Conservation (phyloP, 2,329 filamentous ascomycete species). For the Colletotrichum sp. region DNA sequence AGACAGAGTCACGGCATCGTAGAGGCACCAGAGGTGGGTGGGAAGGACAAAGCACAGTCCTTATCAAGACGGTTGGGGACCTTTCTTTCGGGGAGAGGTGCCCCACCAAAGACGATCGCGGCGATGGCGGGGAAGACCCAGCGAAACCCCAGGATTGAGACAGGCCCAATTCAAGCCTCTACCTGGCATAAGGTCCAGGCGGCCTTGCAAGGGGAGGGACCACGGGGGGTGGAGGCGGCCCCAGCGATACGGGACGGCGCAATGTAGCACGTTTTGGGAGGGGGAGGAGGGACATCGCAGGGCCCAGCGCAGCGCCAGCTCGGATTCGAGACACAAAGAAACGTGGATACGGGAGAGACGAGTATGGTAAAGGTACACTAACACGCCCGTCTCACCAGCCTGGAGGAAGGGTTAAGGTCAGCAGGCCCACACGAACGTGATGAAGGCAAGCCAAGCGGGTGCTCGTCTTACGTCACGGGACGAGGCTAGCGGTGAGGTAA, state of each 20-base stretch:
- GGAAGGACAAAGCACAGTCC: slow-evolving; percentile 4
- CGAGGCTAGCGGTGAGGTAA: neutral
- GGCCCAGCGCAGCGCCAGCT: neutral
- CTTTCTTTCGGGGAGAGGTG: neutral
- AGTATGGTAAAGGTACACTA: neutral
- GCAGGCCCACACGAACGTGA: slow-evolving; percentile 9
- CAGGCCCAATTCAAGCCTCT: neutral
- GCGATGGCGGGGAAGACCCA: slow-evolving; percentile 14
- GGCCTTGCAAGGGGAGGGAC: neutral
- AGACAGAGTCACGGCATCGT: neutral
- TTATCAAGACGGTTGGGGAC: neutral
- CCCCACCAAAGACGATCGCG: slow-evolving; percentile 6
- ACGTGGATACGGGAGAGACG: neutral
- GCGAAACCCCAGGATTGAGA: slow-evolving; percentile 6
- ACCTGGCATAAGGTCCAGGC: neutral
- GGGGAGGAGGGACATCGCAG: neutral
- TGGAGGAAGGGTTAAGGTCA: neutral
- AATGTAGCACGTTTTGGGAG: neutral
- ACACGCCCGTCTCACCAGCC: neutral
- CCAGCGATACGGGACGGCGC: neutral
- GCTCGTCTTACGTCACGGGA: slow-evolving; percentile 15
- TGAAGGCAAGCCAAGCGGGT: neutral
- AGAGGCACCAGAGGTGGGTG: neutral
- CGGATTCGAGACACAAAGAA: slow-evolving; percentile 1
- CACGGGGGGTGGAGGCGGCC: neutral